Conservation (phyloP, 768 basidiomycete genomes). For the Galerina sulciceps region DNA sequence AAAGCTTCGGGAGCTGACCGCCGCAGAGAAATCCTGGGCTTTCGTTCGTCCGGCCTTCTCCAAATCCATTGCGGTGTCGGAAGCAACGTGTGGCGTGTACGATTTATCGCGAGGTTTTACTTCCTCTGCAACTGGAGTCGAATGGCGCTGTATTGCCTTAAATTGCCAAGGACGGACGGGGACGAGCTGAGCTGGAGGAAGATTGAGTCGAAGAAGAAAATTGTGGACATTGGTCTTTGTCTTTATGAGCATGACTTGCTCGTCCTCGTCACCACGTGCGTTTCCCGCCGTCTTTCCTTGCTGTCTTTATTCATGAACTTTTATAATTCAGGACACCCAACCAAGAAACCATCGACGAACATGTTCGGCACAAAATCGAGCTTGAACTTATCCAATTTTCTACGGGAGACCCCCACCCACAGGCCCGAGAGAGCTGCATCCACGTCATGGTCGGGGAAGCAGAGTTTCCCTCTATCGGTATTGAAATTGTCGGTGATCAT, state of each 20-base stretch:
- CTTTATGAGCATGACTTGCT: constrained; percentile 50
- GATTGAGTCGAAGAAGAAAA: constrained; percentile 27
- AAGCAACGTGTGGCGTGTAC: constrained; percentile 40
- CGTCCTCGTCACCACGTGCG: constrained; percentile 43
- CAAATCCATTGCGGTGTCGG: constrained; percentile 28
- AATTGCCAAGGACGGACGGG: constrained; percentile 30
- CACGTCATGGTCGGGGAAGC: background rate
- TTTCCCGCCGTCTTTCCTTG: background rate
- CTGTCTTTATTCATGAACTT: background rate
- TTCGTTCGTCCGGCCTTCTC: constrained; percentile 29
- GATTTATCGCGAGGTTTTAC: constrained; percentile 32
- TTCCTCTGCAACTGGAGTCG: no score
- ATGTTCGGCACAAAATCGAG: background rate
- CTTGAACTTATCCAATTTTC: constrained; percentile 7
- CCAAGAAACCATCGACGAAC: background rate
- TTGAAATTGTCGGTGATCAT: no score
- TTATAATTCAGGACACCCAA: background rate
- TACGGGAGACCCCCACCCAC: constrained; percentile 7
- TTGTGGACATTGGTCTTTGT: constrained; percentile 49
- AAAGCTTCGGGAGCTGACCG: background rate
- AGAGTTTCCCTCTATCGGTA: no score
- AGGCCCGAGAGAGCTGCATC: constrained; percentile 1
- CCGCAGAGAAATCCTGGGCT: constrained; percentile 28
- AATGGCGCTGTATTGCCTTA: constrained; percentile 33
- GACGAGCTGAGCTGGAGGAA: constrained; percentile 33